Percentiles rank a stretch among this genome's conserved stretches.
phyloP scores from a whole-genome alignment of 352 stramenopile genomes.

The Pythium graminicola region DNA sequence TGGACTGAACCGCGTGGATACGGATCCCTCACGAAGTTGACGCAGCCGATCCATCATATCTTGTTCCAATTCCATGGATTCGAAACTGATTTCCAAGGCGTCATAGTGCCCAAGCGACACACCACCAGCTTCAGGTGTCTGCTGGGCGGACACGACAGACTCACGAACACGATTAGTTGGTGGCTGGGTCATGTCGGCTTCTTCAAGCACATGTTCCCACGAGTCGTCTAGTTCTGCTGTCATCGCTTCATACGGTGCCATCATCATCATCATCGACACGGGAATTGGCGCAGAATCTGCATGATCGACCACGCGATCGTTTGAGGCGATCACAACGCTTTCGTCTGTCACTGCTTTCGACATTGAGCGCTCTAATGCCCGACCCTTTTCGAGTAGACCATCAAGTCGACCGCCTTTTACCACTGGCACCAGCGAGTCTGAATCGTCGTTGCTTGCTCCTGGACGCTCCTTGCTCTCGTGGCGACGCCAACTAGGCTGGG shows the following conservation, averaged over 20 bases:
- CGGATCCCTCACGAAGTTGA: conserved; percentile 38
- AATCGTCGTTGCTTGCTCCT: no score
- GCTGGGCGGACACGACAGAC: neutral
- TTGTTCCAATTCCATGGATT: conserved; percentile 35
- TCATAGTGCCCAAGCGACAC: conserved; percentile 14
- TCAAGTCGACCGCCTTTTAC: conserved; percentile 4
- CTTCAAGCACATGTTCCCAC: conserved; percentile 16
- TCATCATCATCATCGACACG: neutral
- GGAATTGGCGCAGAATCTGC: neutral
- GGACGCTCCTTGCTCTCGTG: neutral
- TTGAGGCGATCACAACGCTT: neutral
- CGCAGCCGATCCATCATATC: conserved; percentile 36
- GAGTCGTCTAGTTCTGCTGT: conserved; percentile 16
- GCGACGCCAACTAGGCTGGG: neutral
- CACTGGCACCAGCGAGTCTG: no score
- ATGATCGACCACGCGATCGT: neutral
- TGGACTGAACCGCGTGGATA: conserved; percentile 44
- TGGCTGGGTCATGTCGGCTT: conserved; percentile 7
- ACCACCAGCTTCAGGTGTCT: neutral
- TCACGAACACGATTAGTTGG: no score
- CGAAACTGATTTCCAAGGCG: conserved; percentile 38
- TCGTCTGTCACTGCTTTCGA: conserved; percentile 9
- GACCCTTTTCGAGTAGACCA: conserved; percentile 19
- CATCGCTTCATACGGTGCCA: conserved; percentile 21
- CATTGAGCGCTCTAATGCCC: conserved; percentile 24